Evolutionary conservation across 2,329 filamentous ascomycete genomes (phyloP), one percentile per base, ranked within the genome.

Genomic region (Ophiostoma perfectum): DNA sequence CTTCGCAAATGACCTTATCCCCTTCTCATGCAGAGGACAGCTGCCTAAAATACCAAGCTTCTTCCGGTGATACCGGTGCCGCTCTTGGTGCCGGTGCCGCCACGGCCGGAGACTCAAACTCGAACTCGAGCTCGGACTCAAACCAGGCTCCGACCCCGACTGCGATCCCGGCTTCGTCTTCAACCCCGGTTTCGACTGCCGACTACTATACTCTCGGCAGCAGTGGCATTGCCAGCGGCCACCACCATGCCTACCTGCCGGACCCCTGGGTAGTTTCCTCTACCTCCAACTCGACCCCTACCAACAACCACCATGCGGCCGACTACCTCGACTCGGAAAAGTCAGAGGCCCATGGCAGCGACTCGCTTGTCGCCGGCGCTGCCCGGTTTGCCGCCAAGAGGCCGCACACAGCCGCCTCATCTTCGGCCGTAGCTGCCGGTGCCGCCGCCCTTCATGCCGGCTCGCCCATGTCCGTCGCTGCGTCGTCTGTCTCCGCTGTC

Each of bases 11-110:
- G 77, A 75, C 74, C 70, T 68, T 70, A 67, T 45, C 62, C 64
- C 71, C 70, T 70, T 67, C 69, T 69, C 63, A 75, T 77, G 77
- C 77, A 78, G 78, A 79, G 78, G 78, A 76, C 75, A 79, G 71
- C 78, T 78, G 77, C 77, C 74, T 77, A 75, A 79, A 78, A 72
- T 75, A 78, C 76, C 71, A 72, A 67, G 63, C 66, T 44, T 58
- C 66, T 0, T 36, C 66, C 11, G 65, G 47, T 47, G 42, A 47
- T 65, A 65, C 64, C 44, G 64, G 42, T 65, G 64, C 60, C 60
- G 41, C 42, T 64, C 42, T 44, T 64, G 63, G 63, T 64, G 63
- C 6, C 18, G 60, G 60, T 44, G 60, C 60, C 44, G 45, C 36
- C 49, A 7, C 47, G 39, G 58, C n/a, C n/a, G 39, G 18, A 16